phyloP scores from a whole-genome alignment of 768 basidiomycete genomes.

The Phlebiopsis flavidoalba region DNA sequence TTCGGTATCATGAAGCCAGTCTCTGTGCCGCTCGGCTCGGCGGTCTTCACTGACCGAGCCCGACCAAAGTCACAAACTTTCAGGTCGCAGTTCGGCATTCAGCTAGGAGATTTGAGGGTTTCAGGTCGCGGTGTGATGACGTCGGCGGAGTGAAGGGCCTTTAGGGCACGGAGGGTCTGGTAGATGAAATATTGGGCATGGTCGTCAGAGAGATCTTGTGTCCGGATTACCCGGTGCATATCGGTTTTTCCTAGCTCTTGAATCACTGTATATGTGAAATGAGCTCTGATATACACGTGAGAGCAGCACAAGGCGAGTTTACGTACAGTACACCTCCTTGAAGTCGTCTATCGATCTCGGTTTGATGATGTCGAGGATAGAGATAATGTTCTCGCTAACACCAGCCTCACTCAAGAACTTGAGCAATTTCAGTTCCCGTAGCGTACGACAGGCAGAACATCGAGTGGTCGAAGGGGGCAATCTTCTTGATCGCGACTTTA shows the following conservation, averaged over 20 bases:
- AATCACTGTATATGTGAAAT: constrained; percentile 46
- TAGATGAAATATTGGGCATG: constrained; percentile 94
- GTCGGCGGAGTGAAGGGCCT: constrained; percentile 93
- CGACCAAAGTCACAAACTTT: constrained; percentile 96
- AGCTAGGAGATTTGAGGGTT: constrained; percentile 96
- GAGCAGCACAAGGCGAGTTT: background rate
- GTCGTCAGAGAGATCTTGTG: constrained; percentile 92
- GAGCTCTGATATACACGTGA: background rate
- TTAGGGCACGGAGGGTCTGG: constrained; percentile 91
- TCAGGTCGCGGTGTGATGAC: constrained; percentile 96
- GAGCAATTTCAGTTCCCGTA: constrained; percentile 56
- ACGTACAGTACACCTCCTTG: constrained; percentile 78
- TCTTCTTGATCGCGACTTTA: constrained; percentile 94
- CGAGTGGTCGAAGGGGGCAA: constrained; percentile 91
- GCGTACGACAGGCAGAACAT: constrained; percentile 78
- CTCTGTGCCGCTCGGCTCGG: constrained; percentile 71
- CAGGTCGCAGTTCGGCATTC: constrained; percentile 94
- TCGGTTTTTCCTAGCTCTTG: constrained; percentile 96
- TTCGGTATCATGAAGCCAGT: constrained; percentile 86
- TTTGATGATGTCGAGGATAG: constrained; percentile 85
- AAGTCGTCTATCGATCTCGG: constrained; percentile 76
- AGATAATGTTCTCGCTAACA: constrained; percentile 89
- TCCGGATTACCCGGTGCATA: constrained; percentile 94
- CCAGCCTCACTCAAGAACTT: constrained; percentile 85
- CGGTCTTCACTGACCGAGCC: constrained; percentile 83